Evolutionary conservation across 2,329 filamentous ascomycete species (phyloP), one percentile per base, ranked within the genome.

Genomic region (Ophiostoma triangulosporum): DNA sequence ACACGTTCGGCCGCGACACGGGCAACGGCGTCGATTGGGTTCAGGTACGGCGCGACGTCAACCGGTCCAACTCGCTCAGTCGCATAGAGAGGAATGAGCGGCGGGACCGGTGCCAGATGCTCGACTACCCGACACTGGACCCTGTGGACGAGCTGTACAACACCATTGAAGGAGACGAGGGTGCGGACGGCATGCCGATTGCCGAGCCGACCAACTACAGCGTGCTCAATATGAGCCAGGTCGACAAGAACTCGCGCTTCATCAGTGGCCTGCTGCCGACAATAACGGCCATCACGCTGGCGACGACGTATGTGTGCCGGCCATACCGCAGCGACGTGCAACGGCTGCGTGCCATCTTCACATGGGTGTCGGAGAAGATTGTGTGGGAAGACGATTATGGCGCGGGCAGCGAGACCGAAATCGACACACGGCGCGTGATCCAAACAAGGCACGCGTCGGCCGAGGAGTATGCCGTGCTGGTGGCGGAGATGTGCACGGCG

Each of bases 181-280:
- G 84, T 7, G 82, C 83, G 3, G 85, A 97, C 64, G 91, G 90
- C 1, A 75, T 85, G 58, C 85, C 90, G 0, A 83, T 98, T n/a
- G 73, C 73, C 9, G 83, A 94, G 50, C 83, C 90, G 2, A 86
- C 83, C 14, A 86, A 96, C 66, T 96, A 93, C 64, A 78, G 81
- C 48, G 72, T 76, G 7, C 82, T 89, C 50, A 95, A 91, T 65
- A 74, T 97, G 43, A 80, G 76, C 54, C 79, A 95, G 55, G 93
- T 98, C 1, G 93, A 98, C 72, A 98, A 98, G 69, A 95, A 90
- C 64, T 86, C 90, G 5, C 83, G 93, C 1, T 98, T 97, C 66
- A 78, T 97, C 58, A 86, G 81, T 63, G 88, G 80, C 60, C 73
- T 95, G 15, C 89, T 91, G 1, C 81, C 87, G 0, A 85, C 84